Evolutionary conservation across 2,329 filamentous ascomycete genomes (phyloP), one percentile per base, ranked within the genome.

Genomic region (Colletotrichum sp.): DNA sequence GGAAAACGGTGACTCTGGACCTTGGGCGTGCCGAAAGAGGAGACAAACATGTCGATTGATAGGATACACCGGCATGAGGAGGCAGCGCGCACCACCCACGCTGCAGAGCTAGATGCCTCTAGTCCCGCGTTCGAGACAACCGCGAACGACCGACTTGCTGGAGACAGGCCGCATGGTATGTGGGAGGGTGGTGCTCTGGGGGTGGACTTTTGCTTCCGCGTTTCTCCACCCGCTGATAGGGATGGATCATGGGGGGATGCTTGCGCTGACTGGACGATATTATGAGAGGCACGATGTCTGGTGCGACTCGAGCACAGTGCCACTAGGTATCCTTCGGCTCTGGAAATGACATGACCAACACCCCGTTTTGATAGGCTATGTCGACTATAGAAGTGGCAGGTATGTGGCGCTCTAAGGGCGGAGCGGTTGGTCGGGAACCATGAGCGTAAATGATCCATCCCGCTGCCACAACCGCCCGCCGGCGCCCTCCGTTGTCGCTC

Each of bases 171-270:
- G 30, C 21, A 48, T 65, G 70, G 65, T 28, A 32, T 67, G 34
- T 71, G 61, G 66, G 38, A 57, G 55, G 57, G 60, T 55, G 68
- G 60, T 36, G 26, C 32, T 43, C 69, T 55, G 73, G 73, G 57
- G 73, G n/a, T 67, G 43, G 73, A 48, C 26, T 28, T 52, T 26
- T 28, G 26, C 58, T 52, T 52, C 57, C 26, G 57, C 36, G 57
- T 58, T 64, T 73, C 70, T 52, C 73, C 73, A 75, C 73, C 32
- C 8, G 21, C 38, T 64, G 73, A 75, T 75, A 75, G 74, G 70
- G 36, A 32, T 55, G 16, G 26, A 52, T 52, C 43, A 52, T 13
- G n/a, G 43, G 43, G 43, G n/a, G n/a, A 10, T 21, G 43, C n/a
- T 34, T 21, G 28, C 21, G 32, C 24, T 73, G 73, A 73, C 70